A percentile compares a stretch with the other conserved stretches of the same genome.
These are phyloP conservation scores for Irpex sp. DNA, from an alignment of 1,284 basidiomycete genomes.

Conservation along the genomic window DNA sequence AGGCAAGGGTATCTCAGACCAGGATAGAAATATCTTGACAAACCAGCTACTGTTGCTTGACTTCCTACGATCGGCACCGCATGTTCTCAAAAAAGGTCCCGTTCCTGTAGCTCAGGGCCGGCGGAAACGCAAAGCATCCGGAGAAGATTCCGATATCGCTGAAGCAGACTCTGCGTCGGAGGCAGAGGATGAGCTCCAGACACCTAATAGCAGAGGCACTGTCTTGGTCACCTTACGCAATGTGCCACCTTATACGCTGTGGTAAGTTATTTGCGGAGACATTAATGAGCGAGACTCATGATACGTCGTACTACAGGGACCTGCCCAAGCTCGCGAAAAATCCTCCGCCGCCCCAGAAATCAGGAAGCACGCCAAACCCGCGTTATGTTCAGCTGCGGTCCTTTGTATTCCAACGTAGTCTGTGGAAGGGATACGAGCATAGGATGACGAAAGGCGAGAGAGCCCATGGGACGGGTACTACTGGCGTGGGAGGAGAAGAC, in stretches of 20 bases:
- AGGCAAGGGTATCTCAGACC: constrained; percentile 91
- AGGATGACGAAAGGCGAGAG: constrained; percentile 86
- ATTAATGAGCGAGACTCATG: not conserved
- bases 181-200: constrained; percentile 25
- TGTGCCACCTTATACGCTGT: constrained; percentile 84
- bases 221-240: constrained; percentile 90
- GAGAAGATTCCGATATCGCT: constrained; percentile 42
- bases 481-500: constrained; percentile 72
- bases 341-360: constrained; percentile 46
- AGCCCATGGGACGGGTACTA: constrained; percentile 58
- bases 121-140: constrained; percentile 41
- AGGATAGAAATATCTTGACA: constrained; percentile 88
- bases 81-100: constrained; percentile 59
- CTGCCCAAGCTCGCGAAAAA: constrained; percentile 78
- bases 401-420: constrained; percentile 72
- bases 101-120: constrained; percentile 39
- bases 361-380: constrained; percentile 52
- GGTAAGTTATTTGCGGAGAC: constrained; percentile 45
- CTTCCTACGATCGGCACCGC: constrained; percentile 76
- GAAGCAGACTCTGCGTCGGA: constrained; percentile 33
- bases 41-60: constrained; percentile 89
- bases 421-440: constrained; percentile 88
- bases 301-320: constrained; percentile 48
- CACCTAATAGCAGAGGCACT: constrained; percentile 43
- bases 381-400: constrained; percentile 75